Percentiles rank a stretch among this genome's conserved stretches.
These are phyloP conservation scores for Kwoniella sp. DNA, from an alignment of 768 basidiomycete genomes.

Conservation along the genomic window DNA sequence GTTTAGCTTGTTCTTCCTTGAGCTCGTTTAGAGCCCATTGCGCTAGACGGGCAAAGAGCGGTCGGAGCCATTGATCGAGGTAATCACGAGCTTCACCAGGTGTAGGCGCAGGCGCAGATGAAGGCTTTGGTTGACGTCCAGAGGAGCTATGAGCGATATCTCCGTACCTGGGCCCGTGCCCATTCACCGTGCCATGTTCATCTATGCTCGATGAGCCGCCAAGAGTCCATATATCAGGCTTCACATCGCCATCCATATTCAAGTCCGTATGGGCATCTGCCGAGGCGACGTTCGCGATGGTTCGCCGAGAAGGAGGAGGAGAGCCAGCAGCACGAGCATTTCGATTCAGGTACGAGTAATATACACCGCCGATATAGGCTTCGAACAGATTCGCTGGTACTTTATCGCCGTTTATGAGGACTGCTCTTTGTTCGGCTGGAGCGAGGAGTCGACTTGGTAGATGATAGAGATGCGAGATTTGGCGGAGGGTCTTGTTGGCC, in stretches of 20 bases:
- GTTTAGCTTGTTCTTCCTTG: constrained; percentile 10
- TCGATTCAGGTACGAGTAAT: constrained; percentile 34
- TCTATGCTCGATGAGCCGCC: too few species aligned
- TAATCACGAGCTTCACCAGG: constrained; percentile 32
- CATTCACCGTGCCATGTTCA: not conserved
- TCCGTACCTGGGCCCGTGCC: too few species aligned
- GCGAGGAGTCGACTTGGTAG: constrained; percentile 30
- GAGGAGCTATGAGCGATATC: too few species aligned
- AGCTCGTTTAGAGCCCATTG: constrained; percentile 26
- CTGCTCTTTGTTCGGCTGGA: constrained; percentile 9
- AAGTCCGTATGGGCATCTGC: too few species aligned
- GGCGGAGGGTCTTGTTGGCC: constrained; percentile 32
- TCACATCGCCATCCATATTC: not conserved
- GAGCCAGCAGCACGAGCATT: too few species aligned
- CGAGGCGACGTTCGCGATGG: too few species aligned
- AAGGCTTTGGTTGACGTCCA: not conserved
- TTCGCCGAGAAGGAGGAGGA: too few species aligned
- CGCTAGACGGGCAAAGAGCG: constrained; percentile 39
- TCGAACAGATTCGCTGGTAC: constrained; percentile 44
- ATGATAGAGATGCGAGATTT: constrained; percentile 35
- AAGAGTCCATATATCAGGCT: not conserved
- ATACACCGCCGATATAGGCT: constrained; percentile 46
- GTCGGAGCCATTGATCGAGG: constrained; percentile 38
- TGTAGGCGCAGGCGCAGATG: too few species aligned
- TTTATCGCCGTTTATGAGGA: constrained; percentile 25